Evolutionary conservation across 148 eudicot species (phyloP).

Genomic region (Nepenthes gracilis): DNA sequence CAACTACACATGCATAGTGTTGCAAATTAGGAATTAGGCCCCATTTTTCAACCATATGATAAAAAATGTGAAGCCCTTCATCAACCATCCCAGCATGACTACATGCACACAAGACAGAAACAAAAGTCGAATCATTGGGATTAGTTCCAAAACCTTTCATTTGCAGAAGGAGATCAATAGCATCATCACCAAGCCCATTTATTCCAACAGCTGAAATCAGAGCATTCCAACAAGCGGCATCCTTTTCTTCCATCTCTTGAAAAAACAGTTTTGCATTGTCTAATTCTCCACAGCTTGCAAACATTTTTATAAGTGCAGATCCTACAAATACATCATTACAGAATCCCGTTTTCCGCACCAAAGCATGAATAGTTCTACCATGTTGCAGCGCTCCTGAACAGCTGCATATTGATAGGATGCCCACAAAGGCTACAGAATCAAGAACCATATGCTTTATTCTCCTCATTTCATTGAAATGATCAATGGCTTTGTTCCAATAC

Average conservation of each 20-base stretch:
- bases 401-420: slow-evolving; percentile 34
- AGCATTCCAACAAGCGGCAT: slow-evolving; percentile 48
- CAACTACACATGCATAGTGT: slow-evolving; percentile 50
- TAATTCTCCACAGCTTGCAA: slow-evolving; percentile 26
- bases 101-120: slow-evolving; percentile 37
- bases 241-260: slow-evolving; percentile 27
- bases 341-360: slow-evolving; percentile 31
- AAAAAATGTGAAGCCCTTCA: slow-evolving; percentile 34
- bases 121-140: slow-evolving; percentile 44
- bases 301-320: slow-evolving; percentile 41
- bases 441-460: slow-evolving; percentile 13
- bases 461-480: slow-evolving; percentile 30
- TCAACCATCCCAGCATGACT: slow-evolving; percentile 46
- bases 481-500: slow-evolving; percentile 21
- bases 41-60: slow-evolving; percentile 23
- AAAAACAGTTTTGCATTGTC: slow-evolving; percentile 26
- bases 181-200: slow-evolving; percentile 31
- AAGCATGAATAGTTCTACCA: slow-evolving; percentile 28
- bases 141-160: slow-evolving; percentile 26
- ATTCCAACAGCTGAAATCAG: slow-evolving; percentile 41
- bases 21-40: slow-evolving; percentile 25
- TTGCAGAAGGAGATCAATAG: slow-evolving; percentile 22
- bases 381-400: slow-evolving; percentile 26
- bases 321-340: slow-evolving; percentile 31
- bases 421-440: slow-evolving; percentile 31